Evolutionary conservation across 2,329 filamentous ascomycete genomes (phyloP), one percentile per base, ranked within the genome.

Genomic region (Leptographium galeiforme): DNA sequence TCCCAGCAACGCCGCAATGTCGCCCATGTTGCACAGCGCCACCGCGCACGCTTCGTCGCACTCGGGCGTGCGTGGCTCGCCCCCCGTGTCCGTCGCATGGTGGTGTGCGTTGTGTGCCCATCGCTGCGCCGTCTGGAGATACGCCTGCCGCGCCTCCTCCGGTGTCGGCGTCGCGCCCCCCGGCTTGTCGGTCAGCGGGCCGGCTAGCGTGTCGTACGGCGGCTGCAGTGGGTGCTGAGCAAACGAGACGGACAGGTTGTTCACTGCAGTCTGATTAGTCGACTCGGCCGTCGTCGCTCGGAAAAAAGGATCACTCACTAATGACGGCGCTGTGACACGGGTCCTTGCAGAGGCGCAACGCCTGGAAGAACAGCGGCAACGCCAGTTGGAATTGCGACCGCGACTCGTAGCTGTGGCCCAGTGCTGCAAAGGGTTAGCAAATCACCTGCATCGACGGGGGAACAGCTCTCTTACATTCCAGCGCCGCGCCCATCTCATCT

Each of bases 21-120:
- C 87, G 30, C 83, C 91, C 52, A 95, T 77, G 64, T 94, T 95
- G 66, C 88, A 86, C n/a, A 87, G 81, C 8, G 90, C 86, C 7
- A 85, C 85, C 2, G 85, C 85, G 63, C 90, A 96, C 1, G 85
- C 87, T 53, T 85, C 68, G 64, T 95, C 89, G 63, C 91, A 96
- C 63, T 95, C 88, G 50, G 83, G 75, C 2, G 81, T 87, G 43
- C 87, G 75, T 4, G 80, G 71, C 0, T 85, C 79, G 5, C 82
- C 78, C 53, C 75, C 68, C 44, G 94, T 83, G 33, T 79, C 76
- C 8, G 73, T 73, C 1, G 84, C 81, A 54, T 89, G 78, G 25
- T 75, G 72, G 38, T 90, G 70, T 3, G 89, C 86, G 63, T 91
- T 91, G 51, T 78, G 70, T 7, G 88, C 87, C 90, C 90, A 96